Evolutionary conservation across 2,329 filamentous ascomycete species (phyloP).

Genomic region (Paraphaeosphaeria sporulosa): DNA sequence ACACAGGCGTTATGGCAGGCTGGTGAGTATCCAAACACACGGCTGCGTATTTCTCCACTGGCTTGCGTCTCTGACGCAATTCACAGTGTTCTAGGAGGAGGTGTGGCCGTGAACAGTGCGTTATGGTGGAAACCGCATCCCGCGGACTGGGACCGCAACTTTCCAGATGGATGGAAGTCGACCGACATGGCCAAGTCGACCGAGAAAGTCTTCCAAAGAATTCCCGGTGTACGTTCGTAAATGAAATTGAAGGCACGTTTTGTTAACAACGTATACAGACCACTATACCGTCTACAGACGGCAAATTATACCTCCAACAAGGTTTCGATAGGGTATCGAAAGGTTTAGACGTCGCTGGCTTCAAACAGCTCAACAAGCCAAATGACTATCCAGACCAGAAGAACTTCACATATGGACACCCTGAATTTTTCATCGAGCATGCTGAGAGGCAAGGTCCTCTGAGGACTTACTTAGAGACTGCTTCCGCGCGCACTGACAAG

Average conservation of each 20-base stretch:
- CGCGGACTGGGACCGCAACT: conserved; percentile 73
- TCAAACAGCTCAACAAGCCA: conserved; percentile 63
- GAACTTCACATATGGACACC: conserved; percentile 65
- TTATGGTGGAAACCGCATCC: conserved; percentile 71
- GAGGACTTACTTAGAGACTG: conserved; percentile 71
- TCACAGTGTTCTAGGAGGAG: conserved; percentile 65
- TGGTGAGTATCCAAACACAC: conserved; percentile 50
- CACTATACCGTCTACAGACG: conserved; percentile 68
- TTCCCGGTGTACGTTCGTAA: conserved; percentile 54
- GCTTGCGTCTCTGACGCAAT: neutral
- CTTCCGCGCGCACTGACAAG: conserved; percentile 61
- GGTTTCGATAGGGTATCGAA: conserved; percentile 67
- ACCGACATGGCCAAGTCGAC: conserved; percentile 65
- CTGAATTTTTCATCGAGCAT: conserved; percentile 69
- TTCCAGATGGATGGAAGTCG: conserved; percentile 73
- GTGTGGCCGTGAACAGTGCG: conserved; percentile 70
- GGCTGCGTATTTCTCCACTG: neutral
- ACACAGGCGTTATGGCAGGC: conserved; percentile 73
- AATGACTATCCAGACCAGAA: conserved; percentile 68
- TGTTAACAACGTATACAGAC: conserved; percentile 56
- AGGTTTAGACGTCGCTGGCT: conserved; percentile 66
- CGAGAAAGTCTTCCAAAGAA: conserved; percentile 67
- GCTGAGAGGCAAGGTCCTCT: conserved; percentile 73
- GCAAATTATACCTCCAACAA: conserved; percentile 68
- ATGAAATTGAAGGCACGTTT: neutral